Conservation (phyloP, 345 rosid species). For the Citrus inodora region DNA sequence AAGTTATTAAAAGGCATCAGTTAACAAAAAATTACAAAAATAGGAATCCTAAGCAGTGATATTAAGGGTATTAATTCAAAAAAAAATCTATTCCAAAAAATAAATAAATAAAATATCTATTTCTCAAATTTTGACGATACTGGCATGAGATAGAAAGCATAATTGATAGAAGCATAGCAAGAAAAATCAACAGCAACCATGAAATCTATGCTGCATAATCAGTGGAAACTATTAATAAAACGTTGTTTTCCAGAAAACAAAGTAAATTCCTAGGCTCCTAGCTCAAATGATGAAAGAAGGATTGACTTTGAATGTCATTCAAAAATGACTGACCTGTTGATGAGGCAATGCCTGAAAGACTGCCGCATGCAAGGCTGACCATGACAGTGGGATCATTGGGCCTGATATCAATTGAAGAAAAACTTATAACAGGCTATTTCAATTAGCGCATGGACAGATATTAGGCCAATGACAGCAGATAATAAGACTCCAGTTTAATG, state of each 20-base stretch:
- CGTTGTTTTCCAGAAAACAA: not conserved
- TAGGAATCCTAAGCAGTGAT: not conserved
- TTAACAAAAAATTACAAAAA: not conserved
- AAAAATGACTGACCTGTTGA: conserved; percentile 63
- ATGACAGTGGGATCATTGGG: conserved; percentile 55
- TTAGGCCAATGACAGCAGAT: not conserved
- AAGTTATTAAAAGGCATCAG: not conserved
- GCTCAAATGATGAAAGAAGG: not conserved
- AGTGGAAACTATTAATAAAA: not conserved
- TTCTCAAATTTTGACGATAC: not conserved
- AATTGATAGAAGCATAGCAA: not conserved
- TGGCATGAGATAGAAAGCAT: not conserved
- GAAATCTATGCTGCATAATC: not conserved
- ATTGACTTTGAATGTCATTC: not conserved
- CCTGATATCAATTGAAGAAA: conserved; percentile 38
- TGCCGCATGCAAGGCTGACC: conserved; percentile 79
- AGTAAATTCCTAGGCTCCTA: not conserved
- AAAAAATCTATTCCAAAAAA: not conserved
- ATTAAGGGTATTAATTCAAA: not conserved
- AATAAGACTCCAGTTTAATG: not conserved
- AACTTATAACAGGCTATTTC: not conserved
- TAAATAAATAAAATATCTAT: not conserved
- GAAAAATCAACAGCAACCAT: not conserved
- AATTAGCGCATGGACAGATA: not conserved
- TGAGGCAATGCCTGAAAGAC: conserved; percentile 91